phyloP scores from a whole-genome alignment of 179 eudicot species.

The Spergularia azorica region DNA sequence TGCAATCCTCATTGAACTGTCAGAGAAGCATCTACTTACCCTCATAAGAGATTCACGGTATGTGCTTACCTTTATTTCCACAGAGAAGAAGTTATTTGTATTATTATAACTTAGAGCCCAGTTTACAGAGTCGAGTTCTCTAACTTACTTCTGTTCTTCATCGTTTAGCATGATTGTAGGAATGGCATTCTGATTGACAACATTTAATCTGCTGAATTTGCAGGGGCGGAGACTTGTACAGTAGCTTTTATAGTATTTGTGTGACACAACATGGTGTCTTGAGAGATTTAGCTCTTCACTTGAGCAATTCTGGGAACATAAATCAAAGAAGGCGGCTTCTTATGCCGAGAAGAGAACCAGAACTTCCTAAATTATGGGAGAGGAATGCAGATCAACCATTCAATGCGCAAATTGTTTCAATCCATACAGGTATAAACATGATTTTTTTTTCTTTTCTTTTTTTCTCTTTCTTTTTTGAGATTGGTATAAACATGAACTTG shows the following conservation, averaged over 20 bases:
- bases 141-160: not conserved
- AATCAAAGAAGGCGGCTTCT: slow-evolving; percentile 60
- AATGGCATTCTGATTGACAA: not conserved
- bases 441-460: no score
- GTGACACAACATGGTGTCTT: slow-evolving; percentile 90
- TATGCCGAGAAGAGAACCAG: slow-evolving; percentile 75
- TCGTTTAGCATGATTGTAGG: not conserved
- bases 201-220: slow-evolving; percentile 14
- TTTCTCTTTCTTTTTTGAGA: no score
- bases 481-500: slow-evolving; percentile 12
- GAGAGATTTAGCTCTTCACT: slow-evolving; percentile 83
- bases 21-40: slow-evolving; percentile 73
- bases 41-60: slow-evolving; percentile 75
- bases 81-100: not conserved
- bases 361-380: slow-evolving; percentile 83
- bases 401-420: slow-evolving; percentile 65
- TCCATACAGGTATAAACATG: slow-evolving; percentile 58
- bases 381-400: slow-evolving; percentile 64
- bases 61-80: not conserved
- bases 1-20: slow-evolving; percentile 73
- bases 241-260: slow-evolving; percentile 68
- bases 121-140: not conserved
- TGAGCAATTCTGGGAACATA: slow-evolving; percentile 46
- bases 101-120: not conserved
- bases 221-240: slow-evolving; percentile 77